Percentiles rank a stretch among this genome's conserved stretches.
These are phyloP conservation scores for Euphorbia tirucalli DNA, from an alignment of 345 rosid species.

Conservation along the genomic window DNA sequence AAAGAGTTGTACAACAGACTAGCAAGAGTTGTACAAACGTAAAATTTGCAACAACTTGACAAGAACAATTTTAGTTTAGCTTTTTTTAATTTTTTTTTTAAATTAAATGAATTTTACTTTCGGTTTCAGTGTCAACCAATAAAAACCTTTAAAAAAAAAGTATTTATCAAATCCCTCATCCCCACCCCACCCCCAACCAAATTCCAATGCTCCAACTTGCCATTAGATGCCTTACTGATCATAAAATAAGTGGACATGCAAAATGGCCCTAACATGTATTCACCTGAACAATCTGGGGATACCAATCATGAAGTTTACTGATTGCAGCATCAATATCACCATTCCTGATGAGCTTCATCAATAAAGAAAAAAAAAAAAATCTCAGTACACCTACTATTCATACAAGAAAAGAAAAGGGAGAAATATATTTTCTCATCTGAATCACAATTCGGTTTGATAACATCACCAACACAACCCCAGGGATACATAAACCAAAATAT, in stretches of 20 bases:
- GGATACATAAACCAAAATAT: too few species aligned
- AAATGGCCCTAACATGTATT: background rate
- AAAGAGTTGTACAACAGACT: too few species aligned
- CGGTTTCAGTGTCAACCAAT: background rate
- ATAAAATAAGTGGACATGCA: background rate
- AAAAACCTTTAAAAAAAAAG: background rate
- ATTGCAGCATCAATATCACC: slow-evolving; percentile 80
- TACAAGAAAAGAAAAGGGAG: background rate
- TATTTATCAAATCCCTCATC: background rate
- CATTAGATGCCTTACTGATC: background rate
- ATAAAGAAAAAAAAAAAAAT: slow-evolving; percentile 16
- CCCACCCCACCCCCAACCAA: background rate
- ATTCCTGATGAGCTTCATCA: slow-evolving; percentile 66
- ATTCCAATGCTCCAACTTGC: background rate
- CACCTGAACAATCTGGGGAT: slow-evolving; percentile 89
- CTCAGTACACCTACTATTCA: slow-evolving; percentile 16
- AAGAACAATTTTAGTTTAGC: too few species aligned
- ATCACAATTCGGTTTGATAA: background rate
- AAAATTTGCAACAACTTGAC: background rate
- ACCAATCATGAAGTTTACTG: slow-evolving; percentile 60
- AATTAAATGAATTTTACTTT: background rate
- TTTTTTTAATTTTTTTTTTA: background rate
- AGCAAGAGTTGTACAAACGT: background rate
- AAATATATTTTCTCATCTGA: background rate
- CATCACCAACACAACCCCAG: too few species aligned